Percentiles rank a stretch among this genome's conserved stretches.
phyloP scores from a whole-genome alignment of 148 eudicot species.

The Linanthus parryae region DNA sequence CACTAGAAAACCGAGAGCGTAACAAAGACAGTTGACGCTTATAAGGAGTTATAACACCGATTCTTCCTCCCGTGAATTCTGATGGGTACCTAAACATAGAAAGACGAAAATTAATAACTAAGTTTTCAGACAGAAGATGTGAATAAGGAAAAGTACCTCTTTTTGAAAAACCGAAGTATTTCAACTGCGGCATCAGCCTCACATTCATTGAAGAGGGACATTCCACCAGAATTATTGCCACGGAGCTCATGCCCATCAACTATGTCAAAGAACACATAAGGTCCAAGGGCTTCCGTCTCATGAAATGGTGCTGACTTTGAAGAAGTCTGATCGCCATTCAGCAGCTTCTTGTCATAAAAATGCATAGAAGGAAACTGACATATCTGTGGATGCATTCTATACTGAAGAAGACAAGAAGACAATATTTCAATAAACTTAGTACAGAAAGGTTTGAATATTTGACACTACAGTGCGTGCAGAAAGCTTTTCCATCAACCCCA shows the following conservation, averaged over 20 bases:
- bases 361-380: conserved; percentile 79
- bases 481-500: background rate
- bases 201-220: conserved; percentile 79
- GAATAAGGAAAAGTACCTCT: conserved; percentile 36
- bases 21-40: conserved; percentile 78
- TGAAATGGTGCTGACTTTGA: conserved; percentile 75
- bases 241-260: conserved; percentile 76
- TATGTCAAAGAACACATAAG: conserved; percentile 84
- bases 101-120: conserved; percentile 6
- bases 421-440: conserved; percentile 6
- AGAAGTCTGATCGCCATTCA: conserved; percentile 63
- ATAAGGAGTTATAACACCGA: conserved; percentile 95
- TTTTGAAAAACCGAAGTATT: conserved; percentile 58
- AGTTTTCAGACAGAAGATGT: conserved; percentile 1
- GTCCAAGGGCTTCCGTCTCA: conserved; percentile 71
- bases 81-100: conserved; percentile 57
- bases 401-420: conserved; percentile 47
- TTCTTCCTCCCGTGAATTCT: conserved; percentile 77
- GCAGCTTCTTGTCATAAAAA: conserved; percentile 86
- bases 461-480: too few relatives aligned
- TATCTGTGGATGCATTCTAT: conserved; percentile 99
- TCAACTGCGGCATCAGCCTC: conserved; percentile 98
- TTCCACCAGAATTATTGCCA: conserved; percentile 70
- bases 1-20: conserved; percentile 78
- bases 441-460: too few relatives aligned